These are phyloP conservation scores for Phytophthora constricta DNA, from an alignment of 352 stramenopile species.

Conservation along the genomic window DNA sequence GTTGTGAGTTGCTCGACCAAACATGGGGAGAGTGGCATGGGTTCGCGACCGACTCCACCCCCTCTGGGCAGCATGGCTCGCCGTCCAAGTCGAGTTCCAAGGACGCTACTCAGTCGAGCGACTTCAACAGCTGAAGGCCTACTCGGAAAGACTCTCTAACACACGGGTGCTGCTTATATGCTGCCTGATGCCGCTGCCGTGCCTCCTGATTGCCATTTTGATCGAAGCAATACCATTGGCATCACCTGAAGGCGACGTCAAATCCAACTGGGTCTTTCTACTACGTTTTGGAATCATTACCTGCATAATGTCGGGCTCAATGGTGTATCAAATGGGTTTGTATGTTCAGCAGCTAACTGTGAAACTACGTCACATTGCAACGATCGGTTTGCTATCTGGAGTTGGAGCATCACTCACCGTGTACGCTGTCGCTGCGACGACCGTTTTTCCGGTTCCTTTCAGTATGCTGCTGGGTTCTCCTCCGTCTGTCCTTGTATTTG, in stretches of 20 bases:
- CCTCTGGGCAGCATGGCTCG: not conserved
- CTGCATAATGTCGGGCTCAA: not conserved
- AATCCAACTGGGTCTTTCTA: conserved; percentile 1
- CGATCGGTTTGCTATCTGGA: not conserved
- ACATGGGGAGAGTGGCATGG: not conserved
- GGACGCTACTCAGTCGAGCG: not conserved
- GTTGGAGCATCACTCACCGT: not conserved
- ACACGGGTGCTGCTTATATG: not conserved
- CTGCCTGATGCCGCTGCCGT: conserved; percentile 15
- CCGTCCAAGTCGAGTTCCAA: conserved; percentile 1
- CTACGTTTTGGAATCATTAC: not conserved
- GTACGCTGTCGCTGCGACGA: conserved; percentile 2
- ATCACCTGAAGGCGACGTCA: not conserved
- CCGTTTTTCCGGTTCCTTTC: conserved; percentile 24
- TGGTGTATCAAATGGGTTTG: not conserved
- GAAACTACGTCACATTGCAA: not conserved
- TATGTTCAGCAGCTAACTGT: not conserved
- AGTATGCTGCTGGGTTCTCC: conserved; percentile 19
- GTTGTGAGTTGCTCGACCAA: too few relatives aligned
- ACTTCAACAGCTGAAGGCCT: not conserved
- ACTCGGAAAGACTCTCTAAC: not conserved
- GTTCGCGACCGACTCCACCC: not conserved
- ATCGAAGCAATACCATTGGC: not conserved
- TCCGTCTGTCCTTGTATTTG: conserved; percentile 16
- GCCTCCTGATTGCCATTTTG: conserved; percentile 18